Evolutionary conservation across 2,329 filamentous ascomycete species (phyloP).

Genomic region (Cercospora beticola): DNA sequence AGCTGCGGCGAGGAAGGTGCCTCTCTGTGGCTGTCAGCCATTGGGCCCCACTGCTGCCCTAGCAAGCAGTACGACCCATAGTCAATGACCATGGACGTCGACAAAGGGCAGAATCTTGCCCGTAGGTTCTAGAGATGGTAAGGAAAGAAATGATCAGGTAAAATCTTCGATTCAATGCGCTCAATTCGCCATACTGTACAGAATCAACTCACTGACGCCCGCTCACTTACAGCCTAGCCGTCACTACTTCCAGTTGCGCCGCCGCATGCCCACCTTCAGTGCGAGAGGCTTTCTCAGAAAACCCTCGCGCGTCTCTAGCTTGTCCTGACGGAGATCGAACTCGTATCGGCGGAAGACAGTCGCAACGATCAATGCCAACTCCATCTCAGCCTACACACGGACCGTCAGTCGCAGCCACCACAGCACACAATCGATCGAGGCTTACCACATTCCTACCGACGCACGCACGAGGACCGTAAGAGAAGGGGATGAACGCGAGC

Average conservation of each 20-base stretch:
- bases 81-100: background rate
- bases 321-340: constrained; percentile 38
- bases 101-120: background rate
- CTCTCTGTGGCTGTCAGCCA: background rate
- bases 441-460: constrained; percentile 43
- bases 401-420: constrained; percentile 21
- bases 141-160: background rate
- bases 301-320: constrained; percentile 38
- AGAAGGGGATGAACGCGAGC: constrained; percentile 44
- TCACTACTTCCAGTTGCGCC: constrained; percentile 15
- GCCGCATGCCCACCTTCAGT: constrained; percentile 32
- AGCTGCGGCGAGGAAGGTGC: background rate
- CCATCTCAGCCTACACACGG: constrained; percentile 40
- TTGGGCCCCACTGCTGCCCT: background rate
- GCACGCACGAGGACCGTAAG: constrained; percentile 45
- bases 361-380: constrained; percentile 42
- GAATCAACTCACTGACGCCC: background rate
- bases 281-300: constrained; percentile 39
- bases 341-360: constrained; percentile 40
- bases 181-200: background rate
- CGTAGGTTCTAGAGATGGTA: background rate
- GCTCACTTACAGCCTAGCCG: background rate
- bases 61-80: background rate
- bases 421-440: constrained; percentile 30
- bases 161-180: background rate